phyloP scores from a whole-genome alignment of 2,329 filamentous ascomycete genomes.

The Fusarium oligoseptatum region DNA sequence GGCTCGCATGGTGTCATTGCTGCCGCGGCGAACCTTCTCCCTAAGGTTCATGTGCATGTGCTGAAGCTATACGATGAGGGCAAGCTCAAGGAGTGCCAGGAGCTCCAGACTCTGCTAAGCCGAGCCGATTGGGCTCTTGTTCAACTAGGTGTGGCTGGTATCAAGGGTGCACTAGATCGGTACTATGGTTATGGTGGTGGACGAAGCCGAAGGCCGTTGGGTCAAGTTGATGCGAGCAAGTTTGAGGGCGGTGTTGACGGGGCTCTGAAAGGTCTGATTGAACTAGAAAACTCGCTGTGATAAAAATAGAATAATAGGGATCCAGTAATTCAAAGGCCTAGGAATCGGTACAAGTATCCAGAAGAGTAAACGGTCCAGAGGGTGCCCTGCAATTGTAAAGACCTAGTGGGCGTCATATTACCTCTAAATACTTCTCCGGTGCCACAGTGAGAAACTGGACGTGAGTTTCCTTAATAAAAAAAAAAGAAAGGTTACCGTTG shows the following conservation, averaged over 20 bases:
- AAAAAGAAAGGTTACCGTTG: neutral
- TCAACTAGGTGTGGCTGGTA: slow-evolving; percentile 75
- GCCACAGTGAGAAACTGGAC: neutral
- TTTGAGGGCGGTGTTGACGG: slow-evolving; percentile 23
- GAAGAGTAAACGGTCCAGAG: neutral
- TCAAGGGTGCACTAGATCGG: slow-evolving; percentile 73
- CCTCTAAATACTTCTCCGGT: neutral
- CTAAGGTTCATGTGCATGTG: slow-evolving; percentile 73
- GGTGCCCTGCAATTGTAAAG: too few species aligned
- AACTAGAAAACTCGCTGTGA: slow-evolving; percentile 23
- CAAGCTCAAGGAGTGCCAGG: slow-evolving; percentile 68
- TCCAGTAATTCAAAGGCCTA: neutral
- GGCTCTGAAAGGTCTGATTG: slow-evolving; percentile 17
- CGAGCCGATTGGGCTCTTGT: slow-evolving; percentile 79
- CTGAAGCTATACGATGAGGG: slow-evolving; percentile 71
- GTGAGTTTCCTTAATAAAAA: neutral
- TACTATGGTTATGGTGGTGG: slow-evolving; percentile 71
- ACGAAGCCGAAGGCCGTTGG: slow-evolving; percentile 23
- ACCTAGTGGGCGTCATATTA: neutral
- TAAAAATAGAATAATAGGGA: neutral
- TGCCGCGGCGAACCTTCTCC: slow-evolving; percentile 78
- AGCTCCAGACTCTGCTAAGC: slow-evolving; percentile 73
- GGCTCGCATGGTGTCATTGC: slow-evolving; percentile 79
- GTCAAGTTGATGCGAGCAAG: slow-evolving; percentile 14
- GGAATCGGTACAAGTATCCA: neutral